Conservation (phyloP, 371 early-diverging fungal genomes). For the Haplosporangium sp. region DNA sequence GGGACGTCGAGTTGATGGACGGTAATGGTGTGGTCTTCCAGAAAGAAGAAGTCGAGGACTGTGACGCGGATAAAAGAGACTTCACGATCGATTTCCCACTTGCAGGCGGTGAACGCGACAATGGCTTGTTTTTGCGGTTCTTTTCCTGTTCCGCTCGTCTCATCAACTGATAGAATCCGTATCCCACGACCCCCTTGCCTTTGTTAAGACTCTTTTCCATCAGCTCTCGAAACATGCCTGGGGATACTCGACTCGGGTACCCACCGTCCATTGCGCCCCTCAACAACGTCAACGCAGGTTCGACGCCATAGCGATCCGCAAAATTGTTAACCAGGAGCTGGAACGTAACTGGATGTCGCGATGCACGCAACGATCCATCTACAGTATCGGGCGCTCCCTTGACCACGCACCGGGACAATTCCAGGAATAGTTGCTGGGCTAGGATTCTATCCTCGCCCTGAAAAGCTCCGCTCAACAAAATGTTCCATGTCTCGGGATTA, state of each 20-base stretch:
- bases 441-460: conserved; percentile 15
- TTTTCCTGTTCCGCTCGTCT: conserved; percentile 7
- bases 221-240: conserved; percentile 27
- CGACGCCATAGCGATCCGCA: conserved; percentile 32
- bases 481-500: conserved; percentile 37
- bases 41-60: not conserved
- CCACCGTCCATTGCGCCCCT: conserved; percentile 26
- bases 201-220: conserved; percentile 21
- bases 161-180: conserved; percentile 14
- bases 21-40: not conserved
- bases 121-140: not conserved
- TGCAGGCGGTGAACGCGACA: not conserved
- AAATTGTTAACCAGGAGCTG: conserved; percentile 32
- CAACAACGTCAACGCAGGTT: conserved; percentile 14
- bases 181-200: conserved; percentile 26
- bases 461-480: conserved; percentile 29
- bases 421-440: conserved; percentile 25
- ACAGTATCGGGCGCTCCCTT: conserved; percentile 2
- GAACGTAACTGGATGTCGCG: conserved; percentile 42
- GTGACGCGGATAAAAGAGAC: not conserved
- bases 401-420: conserved; percentile 20
- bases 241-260: conserved; percentile 17
- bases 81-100: not conserved
- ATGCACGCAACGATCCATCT: conserved; percentile 27
- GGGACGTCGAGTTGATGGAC: conserved; percentile 20